phyloP scores from a whole-genome alignment of 139 green algal species.

The Tetraselmis striata region DNA sequence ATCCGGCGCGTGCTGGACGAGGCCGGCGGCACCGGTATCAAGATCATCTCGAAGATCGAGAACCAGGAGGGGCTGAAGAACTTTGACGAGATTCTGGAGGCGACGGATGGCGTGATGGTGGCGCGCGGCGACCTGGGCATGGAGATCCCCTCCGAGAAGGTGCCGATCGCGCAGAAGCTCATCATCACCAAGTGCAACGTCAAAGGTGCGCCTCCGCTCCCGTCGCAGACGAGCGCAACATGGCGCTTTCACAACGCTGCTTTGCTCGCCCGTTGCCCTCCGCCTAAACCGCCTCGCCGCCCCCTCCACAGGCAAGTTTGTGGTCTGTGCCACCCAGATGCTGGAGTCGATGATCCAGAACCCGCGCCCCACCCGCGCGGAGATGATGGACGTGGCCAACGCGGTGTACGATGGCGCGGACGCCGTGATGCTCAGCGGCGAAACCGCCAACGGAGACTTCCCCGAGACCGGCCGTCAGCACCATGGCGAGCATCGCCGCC shows the following conservation, averaged over 20 bases:
- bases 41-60: conserved; percentile 66
- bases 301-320: conserved; percentile 47
- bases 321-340: conserved; percentile 60
- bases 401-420: conserved; percentile 46
- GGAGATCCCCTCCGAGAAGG: conserved; percentile 57
- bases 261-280: no score
- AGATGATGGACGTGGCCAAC: conserved; percentile 60
- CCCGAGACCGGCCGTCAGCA: conserved; percentile 35
- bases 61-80: conserved; percentile 48
- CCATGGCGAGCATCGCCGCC: conserved; percentile 35
- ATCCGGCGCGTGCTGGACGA: conserved; percentile 46
- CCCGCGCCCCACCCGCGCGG: conserved; percentile 48
- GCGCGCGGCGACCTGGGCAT: conserved; percentile 69
- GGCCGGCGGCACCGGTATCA: conserved; percentile 31
- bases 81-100: conserved; percentile 50
- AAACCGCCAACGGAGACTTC: conserved; percentile 47
- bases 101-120: conserved; percentile 72
- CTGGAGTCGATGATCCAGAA: conserved; percentile 59
- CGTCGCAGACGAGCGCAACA: no score
- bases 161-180: conserved; percentile 58
- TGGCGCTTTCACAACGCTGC: no score
- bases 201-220: conserved; percentile 1
- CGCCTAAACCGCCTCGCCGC: no score
- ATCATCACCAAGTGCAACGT: conserved; percentile 69
- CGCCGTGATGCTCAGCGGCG: conserved; percentile 45